A percentile compares a stretch with the other conserved stretches of the same genome.
Evolutionary conservation across 148 eudicot species (phyloP).

Genomic region (Heliosperma pusillum): DNA sequence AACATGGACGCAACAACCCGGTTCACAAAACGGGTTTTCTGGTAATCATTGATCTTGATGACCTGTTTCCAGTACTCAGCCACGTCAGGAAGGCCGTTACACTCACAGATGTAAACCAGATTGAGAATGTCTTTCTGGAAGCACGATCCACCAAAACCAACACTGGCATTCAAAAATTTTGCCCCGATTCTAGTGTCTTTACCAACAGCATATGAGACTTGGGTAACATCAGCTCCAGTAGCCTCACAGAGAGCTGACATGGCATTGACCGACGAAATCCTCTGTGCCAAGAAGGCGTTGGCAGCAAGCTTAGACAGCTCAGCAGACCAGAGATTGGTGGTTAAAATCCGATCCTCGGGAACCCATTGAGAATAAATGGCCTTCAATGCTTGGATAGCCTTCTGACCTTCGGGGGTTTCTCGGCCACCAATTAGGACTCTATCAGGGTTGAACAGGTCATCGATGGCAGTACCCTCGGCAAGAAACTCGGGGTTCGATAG

Average conservation of each 20-base stretch:
- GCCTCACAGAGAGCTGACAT: slow-evolving; percentile 73
- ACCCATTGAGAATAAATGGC: slow-evolving; percentile 79
- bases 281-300: slow-evolving; percentile 69
- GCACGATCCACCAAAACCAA: slow-evolving; percentile 67
- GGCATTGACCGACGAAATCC: slow-evolving; percentile 65
- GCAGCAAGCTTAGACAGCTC: slow-evolving; percentile 89
- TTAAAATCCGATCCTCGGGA: slow-evolving; percentile 63
- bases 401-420: slow-evolving; percentile 68
- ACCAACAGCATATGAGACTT: slow-evolving; percentile 72
- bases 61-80: slow-evolving; percentile 89
- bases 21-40: slow-evolving; percentile 63
- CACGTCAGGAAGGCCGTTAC: slow-evolving; percentile 80
- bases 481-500: slow-evolving; percentile 83
- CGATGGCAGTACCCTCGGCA: slow-evolving; percentile 80
- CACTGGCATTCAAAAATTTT: slow-evolving; percentile 59
- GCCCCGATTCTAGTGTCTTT: slow-evolving; percentile 57
- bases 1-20: slow-evolving; percentile 78
- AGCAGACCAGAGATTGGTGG: slow-evolving; percentile 88
- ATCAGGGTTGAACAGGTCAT: slow-evolving; percentile 70
- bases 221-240: slow-evolving; percentile 68
- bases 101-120: slow-evolving; percentile 62
- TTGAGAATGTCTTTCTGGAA: slow-evolving; percentile 64
- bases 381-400: slow-evolving; percentile 66
- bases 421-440: slow-evolving; percentile 82
- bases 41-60: slow-evolving; percentile 79